Base-by-base conservation (phyloP, 352 stramenopile species). In the Phytopythium helicoides region DNA sequence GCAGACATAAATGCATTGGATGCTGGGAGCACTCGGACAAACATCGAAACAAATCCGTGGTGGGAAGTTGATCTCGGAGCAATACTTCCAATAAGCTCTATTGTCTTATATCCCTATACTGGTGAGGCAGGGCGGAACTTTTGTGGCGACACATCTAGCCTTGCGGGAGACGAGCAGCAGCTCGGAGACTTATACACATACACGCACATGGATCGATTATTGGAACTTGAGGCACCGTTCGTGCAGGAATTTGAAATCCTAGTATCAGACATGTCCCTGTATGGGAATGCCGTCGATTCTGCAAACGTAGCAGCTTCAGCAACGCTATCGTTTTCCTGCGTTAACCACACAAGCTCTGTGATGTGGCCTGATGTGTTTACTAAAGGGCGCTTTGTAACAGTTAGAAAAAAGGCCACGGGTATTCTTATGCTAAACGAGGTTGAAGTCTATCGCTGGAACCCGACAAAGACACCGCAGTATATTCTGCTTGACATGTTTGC, bases 341-440 rank as follows among this genome's bases (percentile, higher is more conserved):
- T 54, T 3, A 64, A 64, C 11, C 69, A 66, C 19, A 56, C 64
- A 5, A 35, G 47, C 3, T 83, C 71, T 0, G 35, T 80, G 2
- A 21, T 31, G 8, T 89, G 76, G 74, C 25, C 26, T 0, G 45
- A 69, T 5, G 56, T 72, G 0, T 86, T 82, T 49, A 56, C 64
- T 1, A 73, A 54, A 45, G 76, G 60, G 31, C 61, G 71, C 5
- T 89, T 76, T 50, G 69, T 87, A 22, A 81, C 68, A 0, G 66
- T 89, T 1, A 52, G 60, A 8, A 82, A 73, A 15, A 54, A 45
- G 19, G 72, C 71, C 1, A 15, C 23, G 0, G 58, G 59, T 0
- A 56, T 75, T 0, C 56, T 89, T 18, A 89, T 89, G 79, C 64
- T 89, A 25, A 86, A 87, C 21, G 79, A 89, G 62, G 74, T 89